phyloP scores from a whole-genome alignment of 1,139 yeast species.

The Geotrichum reessii region DNA sequence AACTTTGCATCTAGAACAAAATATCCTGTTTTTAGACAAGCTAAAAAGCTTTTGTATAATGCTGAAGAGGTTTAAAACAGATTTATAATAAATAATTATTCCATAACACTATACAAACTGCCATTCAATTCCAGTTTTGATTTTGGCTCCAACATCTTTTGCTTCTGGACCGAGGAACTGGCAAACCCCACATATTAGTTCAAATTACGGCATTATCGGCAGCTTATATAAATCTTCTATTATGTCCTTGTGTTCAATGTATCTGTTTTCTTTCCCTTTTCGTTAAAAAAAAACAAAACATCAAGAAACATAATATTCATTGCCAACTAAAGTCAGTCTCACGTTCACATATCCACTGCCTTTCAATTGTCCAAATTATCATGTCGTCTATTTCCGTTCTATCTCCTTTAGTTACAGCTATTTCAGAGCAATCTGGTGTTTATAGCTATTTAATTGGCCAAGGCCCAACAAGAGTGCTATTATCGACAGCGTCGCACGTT shows the following conservation, averaged over 20 bases:
- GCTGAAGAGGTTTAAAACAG: too few relatives aligned
- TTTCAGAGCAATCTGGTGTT: slow-evolving; percentile 30
- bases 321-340: too few relatives aligned
- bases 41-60: background rate
- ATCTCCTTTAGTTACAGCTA: slow-evolving; percentile 35
- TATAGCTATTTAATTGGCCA: slow-evolving; percentile 38
- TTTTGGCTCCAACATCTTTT: background rate
- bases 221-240: background rate
- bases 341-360: too few relatives aligned
- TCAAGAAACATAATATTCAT: too few relatives aligned
- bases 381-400: slow-evolving; percentile 27
- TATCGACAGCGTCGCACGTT: slow-evolving; percentile 16
- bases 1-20: too few relatives aligned
- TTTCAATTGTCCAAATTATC: background rate
- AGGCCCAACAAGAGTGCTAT: slow-evolving; percentile 33
- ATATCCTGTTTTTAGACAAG: too few relatives aligned
- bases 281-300: background rate
- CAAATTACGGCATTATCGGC: background rate
- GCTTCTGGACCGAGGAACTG: background rate
- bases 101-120: background rate
- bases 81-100: too few relatives aligned
- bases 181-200: background rate
- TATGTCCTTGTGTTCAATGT: background rate
- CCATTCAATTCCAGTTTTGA: background rate
- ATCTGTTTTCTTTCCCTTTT: background rate